Base-by-base conservation (phyloP, 2,329 filamentous ascomycete genomes). In the Pyricularia pennisetigena region DNA sequence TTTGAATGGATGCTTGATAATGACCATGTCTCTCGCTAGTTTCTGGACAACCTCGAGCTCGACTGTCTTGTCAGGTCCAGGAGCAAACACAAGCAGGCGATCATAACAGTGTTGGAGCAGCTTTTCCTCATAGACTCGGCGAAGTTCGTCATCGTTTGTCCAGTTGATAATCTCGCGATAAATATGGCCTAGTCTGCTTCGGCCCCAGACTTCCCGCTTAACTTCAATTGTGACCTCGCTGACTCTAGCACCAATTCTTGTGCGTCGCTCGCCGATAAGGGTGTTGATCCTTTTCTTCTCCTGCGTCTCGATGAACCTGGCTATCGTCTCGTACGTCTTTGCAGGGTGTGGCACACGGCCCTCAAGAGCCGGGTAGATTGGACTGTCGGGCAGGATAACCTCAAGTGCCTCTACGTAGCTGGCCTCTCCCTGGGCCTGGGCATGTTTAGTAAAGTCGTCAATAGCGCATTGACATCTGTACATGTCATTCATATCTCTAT, bases 241-340 rank as follows among this genome's bases (percentile, higher is more conserved):
- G 68, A 97, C 84, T 64, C 87, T 90, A 10, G 94, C 93, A 61
- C 95, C 95, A 2, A 99, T 84, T 54, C 95, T 86, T 1, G 94
- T 97, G 71, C 94, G 86, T 62, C 95, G 87, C 78, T 97, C 93
- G 35, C 90, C 93, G 72, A 99, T 96, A 69, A 97, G 87, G 4
- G 86, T 91, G 75, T 97, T 97, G 76, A 97, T 94, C 35, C 88
- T 89, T 75, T 94, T 90, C 75, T 91, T 94, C 78, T 99, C 95
- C 70, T 95, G 92, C 1, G 86, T 82, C 75, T 98, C 95, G 3
- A 92, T 84, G 24, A 97, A 91, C 72, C 95, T 89, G 16, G 92
- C 91, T 68, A 98, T 88, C 41, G 86, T 89, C 72, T 89, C 89
- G 77, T 96, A 97, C 0, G 92, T 96, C 69, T 88, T 86, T 10